Conservation (phyloP, 805 yeast genomes). For the Millerozyma acaciae region DNA sequence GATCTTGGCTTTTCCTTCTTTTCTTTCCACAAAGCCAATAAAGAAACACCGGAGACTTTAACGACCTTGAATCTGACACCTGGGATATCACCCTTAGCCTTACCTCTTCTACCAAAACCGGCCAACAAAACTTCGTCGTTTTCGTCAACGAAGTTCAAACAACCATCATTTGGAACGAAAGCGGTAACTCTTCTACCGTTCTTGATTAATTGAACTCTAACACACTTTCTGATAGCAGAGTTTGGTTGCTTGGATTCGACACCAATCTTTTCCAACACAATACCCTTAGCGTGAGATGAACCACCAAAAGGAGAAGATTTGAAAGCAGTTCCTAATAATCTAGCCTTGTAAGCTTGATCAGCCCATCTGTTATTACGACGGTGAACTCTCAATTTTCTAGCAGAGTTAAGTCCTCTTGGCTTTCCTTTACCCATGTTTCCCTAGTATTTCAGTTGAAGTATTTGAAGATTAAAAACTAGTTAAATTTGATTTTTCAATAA, state of each 20-base stretch:
- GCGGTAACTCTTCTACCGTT: slow-evolving; percentile 99
- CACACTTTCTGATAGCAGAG: slow-evolving; percentile 99
- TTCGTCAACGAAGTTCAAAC: slow-evolving; percentile 99
- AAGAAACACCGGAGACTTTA: slow-evolving; percentile 99
- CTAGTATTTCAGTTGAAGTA: slow-evolving; percentile 4
- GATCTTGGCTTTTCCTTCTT: slow-evolving; percentile 99
- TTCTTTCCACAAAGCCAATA: slow-evolving; percentile 99
- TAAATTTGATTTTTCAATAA: background rate
- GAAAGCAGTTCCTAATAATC: slow-evolving; percentile 99
- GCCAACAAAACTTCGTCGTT: slow-evolving; percentile 99
- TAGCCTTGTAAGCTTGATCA: slow-evolving; percentile 94
- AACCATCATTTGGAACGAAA: slow-evolving; percentile 99
- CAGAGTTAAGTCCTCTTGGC: slow-evolving; percentile 99
- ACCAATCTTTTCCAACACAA: slow-evolving; percentile 98
- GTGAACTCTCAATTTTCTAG: slow-evolving; percentile 99
- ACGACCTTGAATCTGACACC: slow-evolving; percentile 99
- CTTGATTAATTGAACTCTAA: slow-evolving; percentile 99
- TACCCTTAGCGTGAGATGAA: slow-evolving; percentile 99
- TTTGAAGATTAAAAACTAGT: no score
- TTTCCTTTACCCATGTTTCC: slow-evolving; percentile 96
- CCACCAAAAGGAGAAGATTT: slow-evolving; percentile 99
- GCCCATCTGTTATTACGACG: slow-evolving; percentile 99
- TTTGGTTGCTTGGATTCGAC: slow-evolving; percentile 99
- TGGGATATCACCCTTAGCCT: slow-evolving; percentile 99
- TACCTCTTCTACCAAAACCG: slow-evolving; percentile 99